phyloP scores from a whole-genome alignment of 148 eudicot species.

The Diospyros kaki region DNA sequence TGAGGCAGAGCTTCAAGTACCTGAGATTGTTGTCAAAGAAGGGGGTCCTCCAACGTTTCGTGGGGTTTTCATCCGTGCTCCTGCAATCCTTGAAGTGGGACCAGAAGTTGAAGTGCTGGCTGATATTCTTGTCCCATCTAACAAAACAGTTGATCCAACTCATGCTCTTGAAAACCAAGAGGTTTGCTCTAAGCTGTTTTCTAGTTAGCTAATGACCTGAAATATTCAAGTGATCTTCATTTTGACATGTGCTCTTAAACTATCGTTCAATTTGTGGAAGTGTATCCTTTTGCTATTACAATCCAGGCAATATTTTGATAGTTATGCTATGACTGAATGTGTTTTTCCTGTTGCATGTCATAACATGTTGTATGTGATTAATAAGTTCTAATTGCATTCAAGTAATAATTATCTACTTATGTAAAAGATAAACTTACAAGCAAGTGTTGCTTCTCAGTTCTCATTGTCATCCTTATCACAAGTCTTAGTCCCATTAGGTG shows the following conservation, averaged over 20 bases:
- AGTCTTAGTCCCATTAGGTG: too few relatives aligned
- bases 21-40: conserved; percentile 67
- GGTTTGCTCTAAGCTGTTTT: conserved; percentile 35
- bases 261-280: not conserved
- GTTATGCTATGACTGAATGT: not conserved
- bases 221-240: not conserved
- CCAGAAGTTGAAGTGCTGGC: conserved; percentile 89
- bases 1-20: conserved; percentile 78
- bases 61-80: conserved; percentile 90
- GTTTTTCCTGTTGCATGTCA: not conserved
- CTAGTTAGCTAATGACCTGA: not conserved
- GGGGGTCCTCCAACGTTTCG: conserved; percentile 84
- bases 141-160: conserved; percentile 24
- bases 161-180: conserved; percentile 38
- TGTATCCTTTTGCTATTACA: not conserved
- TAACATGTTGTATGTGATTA: not conserved
- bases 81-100: conserved; percentile 87
- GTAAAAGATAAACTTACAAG: not conserved
- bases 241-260: not conserved
- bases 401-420: not conserved
- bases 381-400: not conserved
- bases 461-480: too few relatives aligned
- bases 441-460: not conserved
- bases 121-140: conserved; percentile 50
- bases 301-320: not conserved